These are phyloP conservation scores for Phytophthora quininea DNA, from an alignment of 352 stramenopile genomes.

Conservation along the genomic window DNA sequence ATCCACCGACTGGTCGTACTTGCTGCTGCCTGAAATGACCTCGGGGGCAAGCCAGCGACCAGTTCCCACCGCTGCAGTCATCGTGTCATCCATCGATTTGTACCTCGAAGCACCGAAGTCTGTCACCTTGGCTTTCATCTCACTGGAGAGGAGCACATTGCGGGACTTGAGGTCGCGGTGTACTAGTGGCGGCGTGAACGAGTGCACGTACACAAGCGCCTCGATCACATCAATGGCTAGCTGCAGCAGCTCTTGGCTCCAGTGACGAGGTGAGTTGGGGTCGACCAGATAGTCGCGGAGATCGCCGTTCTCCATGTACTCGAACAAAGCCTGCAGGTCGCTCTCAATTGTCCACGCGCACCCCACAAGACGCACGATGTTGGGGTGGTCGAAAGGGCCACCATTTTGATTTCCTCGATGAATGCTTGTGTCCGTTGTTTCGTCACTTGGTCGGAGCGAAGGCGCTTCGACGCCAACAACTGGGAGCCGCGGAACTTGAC, in stretches of 20 bases:
- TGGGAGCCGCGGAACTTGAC: slow-evolving; percentile 46
- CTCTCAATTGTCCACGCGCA: slow-evolving; percentile 64
- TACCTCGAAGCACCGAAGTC: slow-evolving; percentile 66
- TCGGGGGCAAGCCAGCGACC: slow-evolving; percentile 62
- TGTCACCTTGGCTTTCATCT: slow-evolving; percentile 59
- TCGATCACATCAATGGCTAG: slow-evolving; percentile 58
- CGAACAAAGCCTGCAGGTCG: slow-evolving; percentile 66
- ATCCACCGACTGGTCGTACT: slow-evolving; percentile 57
- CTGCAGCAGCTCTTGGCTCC: slow-evolving; percentile 52
- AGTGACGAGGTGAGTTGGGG: slow-evolving; percentile 29
- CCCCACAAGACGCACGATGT: slow-evolving; percentile 70
- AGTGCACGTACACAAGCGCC: slow-evolving; percentile 67
- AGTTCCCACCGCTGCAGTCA: slow-evolving; percentile 60
- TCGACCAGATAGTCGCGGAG: slow-evolving; percentile 50
- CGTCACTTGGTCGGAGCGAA: slow-evolving; percentile 51
- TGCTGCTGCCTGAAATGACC: slow-evolving; percentile 48
- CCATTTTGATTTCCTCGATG: slow-evolving; percentile 75
- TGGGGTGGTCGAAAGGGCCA: slow-evolving; percentile 62
- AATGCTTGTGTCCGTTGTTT: slow-evolving; percentile 52
- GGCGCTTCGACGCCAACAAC: slow-evolving; percentile 55
- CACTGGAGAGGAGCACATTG: slow-evolving; percentile 48
- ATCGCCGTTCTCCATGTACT: slow-evolving; percentile 72
- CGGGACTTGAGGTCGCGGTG: slow-evolving; percentile 72
- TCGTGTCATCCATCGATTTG: slow-evolving; percentile 46
- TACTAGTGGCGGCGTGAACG: slow-evolving; percentile 53